Base-by-base conservation (phyloP, 1,284 basidiomycete genomes). In the Prillingera fragicola region DNA sequence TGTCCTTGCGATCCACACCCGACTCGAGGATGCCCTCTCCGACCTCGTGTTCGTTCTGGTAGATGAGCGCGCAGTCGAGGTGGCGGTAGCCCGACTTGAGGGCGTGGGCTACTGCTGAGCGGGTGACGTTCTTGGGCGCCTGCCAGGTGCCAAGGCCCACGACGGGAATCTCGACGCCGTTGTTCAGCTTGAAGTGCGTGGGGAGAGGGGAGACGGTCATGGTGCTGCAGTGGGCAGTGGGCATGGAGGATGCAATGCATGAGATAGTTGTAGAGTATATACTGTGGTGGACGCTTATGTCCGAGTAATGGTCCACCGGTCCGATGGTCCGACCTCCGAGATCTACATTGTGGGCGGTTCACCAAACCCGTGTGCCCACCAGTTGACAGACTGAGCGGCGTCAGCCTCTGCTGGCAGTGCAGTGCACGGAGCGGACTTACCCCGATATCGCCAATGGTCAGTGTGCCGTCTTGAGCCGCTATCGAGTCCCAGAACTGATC, bases 1-100 rank as follows among this genome's bases (percentile, higher is more conserved):
- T 78, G 12, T 88, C 80, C 62, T 84, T 78, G 41, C 87, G 82
- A 59, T 81, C 79, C 37, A 87, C 83, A 43, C 85, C 82, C 5
- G 78, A 80, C 7, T 79, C 79, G 50, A 83, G 80, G 60, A 90
- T 80, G 56, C 85, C 87, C 69, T 45, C 34, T 13, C 48, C 54
- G n/a, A 78, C 75, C 68, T 87, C 85, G 43, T 83, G 76, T 67
- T 90, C 84, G 65, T 87, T 87, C 52, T 74, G 56, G 64, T 87
- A 86, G 44, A 84, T 74, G 74, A 77, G 78, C 4, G 84, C 85
- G 19, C 81, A 76, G 69, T 87, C 85, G 54, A 88, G 78, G 64
- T 87, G 85, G 15, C 39, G 75, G 56, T 84, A 85, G 0, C 81
- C 60, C 13, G 35, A 40, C 31, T 48, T 40, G 14, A 65, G 41